Percentiles rank a stretch among this genome's conserved stretches.
phyloP scores from a whole-genome alignment of 495 filamentous ascomycete genomes.

The Penicillium argentinense region DNA sequence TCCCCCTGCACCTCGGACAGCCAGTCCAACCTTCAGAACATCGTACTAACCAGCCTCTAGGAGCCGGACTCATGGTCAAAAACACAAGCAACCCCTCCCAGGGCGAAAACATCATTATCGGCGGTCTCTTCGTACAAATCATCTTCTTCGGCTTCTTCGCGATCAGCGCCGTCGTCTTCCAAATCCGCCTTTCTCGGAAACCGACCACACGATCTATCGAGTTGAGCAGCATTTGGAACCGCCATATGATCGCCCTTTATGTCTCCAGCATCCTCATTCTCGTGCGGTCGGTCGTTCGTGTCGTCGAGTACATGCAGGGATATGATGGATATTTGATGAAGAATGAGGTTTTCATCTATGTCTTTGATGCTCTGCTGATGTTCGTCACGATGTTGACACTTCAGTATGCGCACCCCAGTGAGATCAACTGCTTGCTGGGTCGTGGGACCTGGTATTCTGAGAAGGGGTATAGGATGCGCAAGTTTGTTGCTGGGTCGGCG shows the following conservation, averaged over 20 bases:
- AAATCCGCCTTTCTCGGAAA: conserved; percentile 29
- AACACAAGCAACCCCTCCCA: conserved; percentile 11
- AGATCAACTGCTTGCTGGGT: conserved; percentile 27
- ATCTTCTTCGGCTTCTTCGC: conserved; percentile 55
- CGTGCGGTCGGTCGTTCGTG: conserved; percentile 59
- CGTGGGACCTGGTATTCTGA: conserved; percentile 15
- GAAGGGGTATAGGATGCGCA: conserved; percentile 13
- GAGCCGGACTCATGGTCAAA: conserved; percentile 36
- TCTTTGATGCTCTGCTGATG: conserved; percentile 65
- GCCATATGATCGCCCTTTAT: conserved; percentile 55
- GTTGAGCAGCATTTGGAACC: conserved; percentile 44
- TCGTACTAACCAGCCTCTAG: conserved; percentile 10
- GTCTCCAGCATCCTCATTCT: conserved; percentile 54
- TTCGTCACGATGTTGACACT: conserved; percentile 50
- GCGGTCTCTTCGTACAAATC: conserved; percentile 51
- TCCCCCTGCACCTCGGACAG: too few relatives aligned
- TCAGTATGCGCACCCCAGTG: conserved; percentile 35
- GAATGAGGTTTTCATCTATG: conserved; percentile 61
- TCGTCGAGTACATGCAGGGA: conserved; percentile 62
- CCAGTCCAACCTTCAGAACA: background rate
- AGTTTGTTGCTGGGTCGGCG: conserved; percentile 11
- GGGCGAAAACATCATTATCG: conserved; percentile 44
- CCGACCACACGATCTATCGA: conserved; percentile 25
- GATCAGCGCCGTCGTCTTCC: conserved; percentile 42
- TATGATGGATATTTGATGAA: conserved; percentile 49